Evolutionary conservation across 768 basidiomycete species (phyloP), one percentile per base, ranked within the genome.

Genomic region (Suillus lakei): DNA sequence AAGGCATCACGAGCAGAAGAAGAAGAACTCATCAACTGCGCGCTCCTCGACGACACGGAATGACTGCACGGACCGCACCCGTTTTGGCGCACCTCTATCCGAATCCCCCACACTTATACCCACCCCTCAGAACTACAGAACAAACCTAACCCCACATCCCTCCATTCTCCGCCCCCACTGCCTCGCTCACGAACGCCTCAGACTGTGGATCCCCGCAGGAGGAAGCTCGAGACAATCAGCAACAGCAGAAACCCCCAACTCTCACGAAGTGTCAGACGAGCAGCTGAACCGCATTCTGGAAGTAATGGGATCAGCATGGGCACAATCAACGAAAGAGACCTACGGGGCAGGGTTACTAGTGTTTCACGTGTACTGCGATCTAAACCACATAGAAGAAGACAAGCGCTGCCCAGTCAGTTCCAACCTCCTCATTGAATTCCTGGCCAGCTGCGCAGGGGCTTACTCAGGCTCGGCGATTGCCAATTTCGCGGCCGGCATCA

Each of bases 291-390:
- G 43, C 30, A 64, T 64, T 12, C 43, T 64, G 1, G 28, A 61
- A 32, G 56, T 66, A 1, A 32, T 64, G 3, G 16, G 13, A 15
- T 44, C 21, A 1, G n/a, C 44, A 26, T 71, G 71, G 72, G 39
- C 62, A 2, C 56, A 67, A 12, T 46, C 63, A 0, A 74, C 74
- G 1, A 16, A 41, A 1, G 63, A 67, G 9, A 63, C 62, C 0
- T 64, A 64, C 23, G 73, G 74, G 0, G 63, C 73, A 0, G 74
- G 74, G 13, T 62, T 74, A 15, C 55, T 69, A 46, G 43, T 59
- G 0, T 74, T 66, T 56, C 71, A 72, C 51, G 63, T 63, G 1
- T 72, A 67, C 59, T 73, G 72, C 38, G 73, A 75, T 59, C 38
- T 32, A 0, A 46, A 62, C 2, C 12, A 36, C 6, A 64, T 72